Percentiles rank a stretch among this genome's conserved stretches.
These are phyloP conservation scores for Lolium rigidum DNA, from an alignment of 176 grass and related monocot genomes.

Conservation along the genomic window DNA sequence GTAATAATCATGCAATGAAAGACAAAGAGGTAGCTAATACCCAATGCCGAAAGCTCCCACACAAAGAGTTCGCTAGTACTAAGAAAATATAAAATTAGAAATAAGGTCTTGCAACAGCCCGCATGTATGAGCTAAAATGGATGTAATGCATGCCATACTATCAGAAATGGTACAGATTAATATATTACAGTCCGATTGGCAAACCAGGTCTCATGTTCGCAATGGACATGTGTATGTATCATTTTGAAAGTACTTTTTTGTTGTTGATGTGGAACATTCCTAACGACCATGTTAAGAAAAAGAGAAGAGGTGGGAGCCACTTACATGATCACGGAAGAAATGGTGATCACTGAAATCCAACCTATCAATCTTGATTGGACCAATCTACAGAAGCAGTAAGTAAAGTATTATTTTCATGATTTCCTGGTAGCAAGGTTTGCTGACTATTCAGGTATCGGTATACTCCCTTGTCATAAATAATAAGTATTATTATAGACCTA, in stretches of 20 bases:
- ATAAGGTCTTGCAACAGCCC: background rate
- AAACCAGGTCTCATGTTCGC: constrained; percentile 7
- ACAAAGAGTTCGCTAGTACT: constrained; percentile 1
- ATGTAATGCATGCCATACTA: constrained; percentile 1
- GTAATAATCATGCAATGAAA: constrained; percentile 17
- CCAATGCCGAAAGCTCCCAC: no score
- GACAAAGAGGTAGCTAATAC: constrained; percentile 4
- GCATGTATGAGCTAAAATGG: constrained; percentile 19
- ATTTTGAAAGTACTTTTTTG: constrained; percentile 7
- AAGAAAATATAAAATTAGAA: background rate
- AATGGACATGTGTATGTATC: background rate
- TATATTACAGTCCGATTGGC: background rate
- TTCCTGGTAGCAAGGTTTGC: background rate
- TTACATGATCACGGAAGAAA: constrained; percentile 68
- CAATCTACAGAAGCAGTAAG: constrained; percentile 68
- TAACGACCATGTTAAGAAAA: background rate
- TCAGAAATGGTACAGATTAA: background rate
- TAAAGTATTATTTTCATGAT: constrained; percentile 23
- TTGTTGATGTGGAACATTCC: background rate
- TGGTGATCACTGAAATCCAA: constrained; percentile 92
- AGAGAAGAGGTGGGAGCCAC: constrained; percentile 23
- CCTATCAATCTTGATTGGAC: constrained; percentile 66
- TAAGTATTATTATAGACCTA: background rate
- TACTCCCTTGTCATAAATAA: background rate
- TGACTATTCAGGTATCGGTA: background rate